Conservation (phyloP, 768 basidiomycete species). For the Russula brevipes region DNA sequence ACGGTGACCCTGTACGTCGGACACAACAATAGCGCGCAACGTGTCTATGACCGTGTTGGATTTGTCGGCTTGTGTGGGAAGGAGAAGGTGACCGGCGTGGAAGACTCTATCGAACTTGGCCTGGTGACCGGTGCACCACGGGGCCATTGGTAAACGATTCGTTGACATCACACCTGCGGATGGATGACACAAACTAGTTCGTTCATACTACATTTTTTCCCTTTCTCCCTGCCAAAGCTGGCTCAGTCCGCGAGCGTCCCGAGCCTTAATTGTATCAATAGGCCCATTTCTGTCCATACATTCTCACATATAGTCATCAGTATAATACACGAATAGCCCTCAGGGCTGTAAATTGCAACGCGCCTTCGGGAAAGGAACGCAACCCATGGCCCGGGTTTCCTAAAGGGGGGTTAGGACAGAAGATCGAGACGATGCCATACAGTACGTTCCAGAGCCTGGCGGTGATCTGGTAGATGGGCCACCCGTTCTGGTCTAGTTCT, state of each 20-base stretch:
- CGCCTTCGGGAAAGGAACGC: neutral
- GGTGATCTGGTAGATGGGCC: constrained; percentile 5
- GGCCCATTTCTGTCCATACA: constrained; percentile 1
- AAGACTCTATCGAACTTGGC: constrained; percentile 51
- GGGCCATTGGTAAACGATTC: constrained; percentile 48
- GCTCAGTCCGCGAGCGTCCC: neutral
- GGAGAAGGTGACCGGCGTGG: constrained; percentile 37
- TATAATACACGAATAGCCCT: neutral
- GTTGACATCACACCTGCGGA: neutral
- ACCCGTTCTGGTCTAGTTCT: neutral
- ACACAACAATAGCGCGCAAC: constrained; percentile 45
- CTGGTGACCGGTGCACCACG: constrained; percentile 39
- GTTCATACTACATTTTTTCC: neutral
- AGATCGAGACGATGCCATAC: neutral
- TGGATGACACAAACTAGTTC: constrained; percentile 1
- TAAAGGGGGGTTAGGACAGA: neutral
- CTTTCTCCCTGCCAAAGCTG: neutral
- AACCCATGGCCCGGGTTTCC: neutral
- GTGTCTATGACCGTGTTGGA: constrained; percentile 51
- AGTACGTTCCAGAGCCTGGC: neutral
- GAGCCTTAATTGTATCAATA: constrained; percentile 15
- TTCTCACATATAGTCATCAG: neutral
- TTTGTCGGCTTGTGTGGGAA: constrained; percentile 44
- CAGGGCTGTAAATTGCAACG: neutral
- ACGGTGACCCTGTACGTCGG: constrained; percentile 53